These are phyloP conservation scores for Pseudocercospora pini-densiflorae DNA, from an alignment of 2,329 filamentous ascomycete species.

Conservation along the genomic window DNA sequence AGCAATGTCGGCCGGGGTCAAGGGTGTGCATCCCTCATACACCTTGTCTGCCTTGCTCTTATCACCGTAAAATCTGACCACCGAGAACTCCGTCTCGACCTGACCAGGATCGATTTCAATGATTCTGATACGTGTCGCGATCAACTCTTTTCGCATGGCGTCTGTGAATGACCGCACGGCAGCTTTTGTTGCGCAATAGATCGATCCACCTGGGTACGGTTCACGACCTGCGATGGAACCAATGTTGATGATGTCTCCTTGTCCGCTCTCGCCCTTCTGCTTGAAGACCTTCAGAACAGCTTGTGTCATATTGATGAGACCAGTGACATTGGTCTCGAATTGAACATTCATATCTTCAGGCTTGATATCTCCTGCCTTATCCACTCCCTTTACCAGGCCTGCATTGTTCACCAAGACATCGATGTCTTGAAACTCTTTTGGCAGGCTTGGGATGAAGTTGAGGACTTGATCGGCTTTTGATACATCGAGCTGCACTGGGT, in stretches of 20 bases:
- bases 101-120: conserved; percentile 92
- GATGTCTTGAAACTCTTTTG: conserved; percentile 81
- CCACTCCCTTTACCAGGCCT: conserved; percentile 86
- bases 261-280: conserved; percentile 65
- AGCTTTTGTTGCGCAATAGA: conserved; percentile 93
- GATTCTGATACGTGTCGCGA: conserved; percentile 77
- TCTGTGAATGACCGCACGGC: conserved; percentile 86
- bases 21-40: conserved; percentile 80
- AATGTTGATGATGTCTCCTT: conserved; percentile 94
- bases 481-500: conserved; percentile 84
- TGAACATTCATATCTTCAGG: conserved; percentile 83
- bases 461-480: conserved; percentile 76
- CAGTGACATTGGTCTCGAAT: conserved; percentile 92
- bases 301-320: conserved; percentile 96
- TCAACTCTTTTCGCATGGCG: conserved; percentile 78
- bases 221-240: conserved; percentile 91
- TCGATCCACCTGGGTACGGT: conserved; percentile 80
- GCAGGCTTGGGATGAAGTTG: conserved; percentile 72
- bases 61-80: conserved; percentile 87
- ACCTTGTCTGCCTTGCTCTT: conserved; percentile 88
- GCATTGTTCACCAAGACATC: conserved; percentile 96
- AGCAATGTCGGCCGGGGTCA: conserved; percentile 89
- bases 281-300: conserved; percentile 83
- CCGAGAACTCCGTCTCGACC: conserved; percentile 91
- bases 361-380: conserved; percentile 80